Evolutionary conservation across 169 alveolate species (phyloP).

Genomic region (Plasmodium billcollinsi): DNA sequence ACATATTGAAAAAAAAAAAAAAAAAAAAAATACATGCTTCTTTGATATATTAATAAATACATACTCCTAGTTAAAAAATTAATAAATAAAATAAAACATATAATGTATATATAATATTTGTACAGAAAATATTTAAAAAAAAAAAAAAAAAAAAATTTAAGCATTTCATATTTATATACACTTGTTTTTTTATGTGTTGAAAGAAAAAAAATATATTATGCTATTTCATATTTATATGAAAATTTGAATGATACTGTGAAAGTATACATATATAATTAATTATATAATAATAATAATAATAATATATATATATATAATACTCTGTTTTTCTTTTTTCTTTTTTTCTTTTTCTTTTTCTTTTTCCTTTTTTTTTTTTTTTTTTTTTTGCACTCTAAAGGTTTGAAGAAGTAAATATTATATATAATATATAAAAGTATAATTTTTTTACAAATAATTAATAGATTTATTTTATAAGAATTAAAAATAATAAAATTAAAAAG

Average conservation of each 20-base stretch:
- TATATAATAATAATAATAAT: neutral
- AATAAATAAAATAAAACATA: too few species aligned
- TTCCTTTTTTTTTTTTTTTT: neutral
- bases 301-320: too few species aligned
- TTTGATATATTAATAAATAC: neutral
- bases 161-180: too few species aligned
- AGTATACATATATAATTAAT: too few species aligned
- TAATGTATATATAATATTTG: too few species aligned
- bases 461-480: conserved; percentile 7
- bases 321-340: neutral
- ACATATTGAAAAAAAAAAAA: conserved; percentile 25
- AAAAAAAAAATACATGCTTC: conserved; percentile 44
- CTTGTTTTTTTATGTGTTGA: too few species aligned
- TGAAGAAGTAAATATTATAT: neutral
- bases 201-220: too few species aligned
- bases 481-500: conserved; percentile 1
- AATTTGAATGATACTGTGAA: conserved; percentile 3
- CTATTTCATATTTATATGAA: neutral
- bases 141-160: too few species aligned
- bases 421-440: neutral
- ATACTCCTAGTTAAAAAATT: neutral
- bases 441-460: conserved; percentile 17
- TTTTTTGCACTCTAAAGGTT: conserved; percentile 31
- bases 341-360: neutral
- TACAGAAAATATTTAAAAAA: too few species aligned